These are phyloP conservation scores for Blastobotrys americana DNA, from an alignment of 805 yeast species.

Conservation along the genomic window DNA sequence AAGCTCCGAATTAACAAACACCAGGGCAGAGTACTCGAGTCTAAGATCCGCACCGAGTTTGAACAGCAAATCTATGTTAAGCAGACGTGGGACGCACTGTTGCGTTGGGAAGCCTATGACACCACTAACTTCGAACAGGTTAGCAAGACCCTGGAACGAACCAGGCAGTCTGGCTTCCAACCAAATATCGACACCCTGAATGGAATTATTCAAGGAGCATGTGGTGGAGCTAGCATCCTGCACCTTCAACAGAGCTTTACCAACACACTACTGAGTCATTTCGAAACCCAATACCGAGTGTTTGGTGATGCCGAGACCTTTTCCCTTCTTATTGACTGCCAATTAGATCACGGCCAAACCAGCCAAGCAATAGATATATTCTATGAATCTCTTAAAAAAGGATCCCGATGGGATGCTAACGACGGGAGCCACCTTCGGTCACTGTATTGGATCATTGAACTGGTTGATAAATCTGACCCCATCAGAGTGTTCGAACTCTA, in stretches of 20 bases:
- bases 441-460: conserved; percentile 21
- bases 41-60: conserved; percentile 4
- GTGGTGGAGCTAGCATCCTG: too few species aligned
- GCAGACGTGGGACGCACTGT: conserved; percentile 32
- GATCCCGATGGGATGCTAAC: conserved; percentile 38
- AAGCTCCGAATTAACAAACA: conserved; percentile 15
- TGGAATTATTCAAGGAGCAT: conserved; percentile 23
- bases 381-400: conserved; percentile 32
- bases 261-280: conserved; percentile 23
- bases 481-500: conserved; percentile 31
- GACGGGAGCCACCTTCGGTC: conserved; percentile 21
- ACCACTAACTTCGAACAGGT: conserved; percentile 12
- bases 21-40: conserved; percentile 7
- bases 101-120: conserved; percentile 30
- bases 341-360: conserved; percentile 26
- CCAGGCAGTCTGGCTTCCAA: conserved; percentile 14
- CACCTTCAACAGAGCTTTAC: conserved; percentile 17
- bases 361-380: conserved; percentile 32
- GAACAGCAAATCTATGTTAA: conserved; percentile 14
- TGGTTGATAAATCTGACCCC: conserved; percentile 25
- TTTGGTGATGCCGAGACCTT: conserved; percentile 34
- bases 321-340: conserved; percentile 32
- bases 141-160: conserved; percentile 6
- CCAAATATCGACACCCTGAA: conserved; percentile 25
- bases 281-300: conserved; percentile 29